Conservation (phyloP, 2,329 filamentous ascomycete genomes). For the Pseudogymnoascus sp. region DNA sequence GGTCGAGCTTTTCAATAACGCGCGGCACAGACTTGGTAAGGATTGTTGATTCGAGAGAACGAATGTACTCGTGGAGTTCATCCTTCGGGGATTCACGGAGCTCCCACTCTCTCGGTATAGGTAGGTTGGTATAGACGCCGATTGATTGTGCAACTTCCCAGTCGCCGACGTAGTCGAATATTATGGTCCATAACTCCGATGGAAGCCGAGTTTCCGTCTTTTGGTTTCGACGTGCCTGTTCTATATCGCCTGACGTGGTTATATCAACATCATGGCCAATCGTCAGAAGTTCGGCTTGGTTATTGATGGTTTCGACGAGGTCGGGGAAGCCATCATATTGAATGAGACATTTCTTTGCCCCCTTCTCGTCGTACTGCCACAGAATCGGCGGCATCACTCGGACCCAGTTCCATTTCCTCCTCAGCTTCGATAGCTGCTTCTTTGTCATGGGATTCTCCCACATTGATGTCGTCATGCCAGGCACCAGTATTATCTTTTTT, state of each 20-base stretch:
- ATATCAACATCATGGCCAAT: constrained; percentile 58
- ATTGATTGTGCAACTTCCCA: constrained; percentile 84
- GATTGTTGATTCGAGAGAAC: constrained; percentile 77
- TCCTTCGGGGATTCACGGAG: constrained; percentile 39
- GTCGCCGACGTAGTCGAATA: constrained; percentile 75
- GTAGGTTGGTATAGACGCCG: constrained; percentile 69
- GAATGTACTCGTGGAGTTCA: constrained; percentile 61
- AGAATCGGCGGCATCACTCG: constrained; percentile 71
- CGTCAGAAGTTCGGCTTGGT: constrained; percentile 66
- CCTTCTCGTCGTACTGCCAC: constrained; percentile 60
- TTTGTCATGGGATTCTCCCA: constrained; percentile 87
- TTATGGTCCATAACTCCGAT: constrained; percentile 80
- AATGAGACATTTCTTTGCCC: constrained; percentile 42
- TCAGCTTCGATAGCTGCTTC: constrained; percentile 76
- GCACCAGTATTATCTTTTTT: constrained; percentile 77
- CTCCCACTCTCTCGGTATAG: constrained; percentile 62
- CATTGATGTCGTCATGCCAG: constrained; percentile 81
- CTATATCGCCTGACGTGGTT: constrained; percentile 27
- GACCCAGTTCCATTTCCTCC: constrained; percentile 80
- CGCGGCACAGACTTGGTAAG: constrained; percentile 61
- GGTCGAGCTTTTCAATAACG: constrained; percentile 65
- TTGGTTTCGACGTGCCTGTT: constrained; percentile 36
- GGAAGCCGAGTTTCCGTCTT: constrained; percentile 48
- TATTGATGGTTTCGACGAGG: constrained; percentile 64
- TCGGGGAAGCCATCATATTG: constrained; percentile 60